Conservation (phyloP, 768 basidiomycete species). For the Mrakia gelida region DNA sequence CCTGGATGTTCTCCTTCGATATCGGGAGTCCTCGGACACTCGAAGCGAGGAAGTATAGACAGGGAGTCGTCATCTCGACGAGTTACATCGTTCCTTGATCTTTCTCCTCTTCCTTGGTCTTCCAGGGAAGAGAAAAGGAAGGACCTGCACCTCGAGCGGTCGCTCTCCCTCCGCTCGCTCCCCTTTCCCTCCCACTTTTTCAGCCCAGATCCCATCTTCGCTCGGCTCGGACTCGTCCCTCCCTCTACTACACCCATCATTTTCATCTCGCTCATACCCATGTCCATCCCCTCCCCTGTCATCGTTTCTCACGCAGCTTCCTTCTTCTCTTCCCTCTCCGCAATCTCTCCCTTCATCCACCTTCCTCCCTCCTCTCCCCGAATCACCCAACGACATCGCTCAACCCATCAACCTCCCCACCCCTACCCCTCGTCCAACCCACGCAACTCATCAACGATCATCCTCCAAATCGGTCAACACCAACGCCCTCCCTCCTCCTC, state of each 20-base stretch:
- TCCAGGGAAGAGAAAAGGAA: too few relatives aligned
- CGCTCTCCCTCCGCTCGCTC: too few relatives aligned
- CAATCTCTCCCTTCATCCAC: slow-evolving; percentile 7
- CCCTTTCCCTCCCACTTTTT: too few relatives aligned
- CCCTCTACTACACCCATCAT: slow-evolving; percentile 24
- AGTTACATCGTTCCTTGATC: too few relatives aligned
- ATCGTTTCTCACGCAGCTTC: slow-evolving; percentile 25
- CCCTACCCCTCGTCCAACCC: slow-evolving; percentile 2
- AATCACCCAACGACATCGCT: slow-evolving; percentile 16
- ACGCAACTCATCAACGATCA: slow-evolving; percentile 4
- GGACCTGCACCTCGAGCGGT: too few relatives aligned
- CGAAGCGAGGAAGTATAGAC: too few relatives aligned
- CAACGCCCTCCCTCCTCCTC: neutral
- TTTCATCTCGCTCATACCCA: slow-evolving; percentile 31
- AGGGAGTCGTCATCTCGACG: too few relatives aligned
- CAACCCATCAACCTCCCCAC: slow-evolving; percentile 10
- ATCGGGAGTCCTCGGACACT: slow-evolving; percentile 9
- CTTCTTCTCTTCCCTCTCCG: slow-evolving; percentile 14
- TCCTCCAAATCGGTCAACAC: neutral
- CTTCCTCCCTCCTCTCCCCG: neutral
- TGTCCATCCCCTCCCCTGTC: slow-evolving; percentile 28
- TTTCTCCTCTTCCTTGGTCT: too few relatives aligned
- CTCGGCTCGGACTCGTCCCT: slow-evolving; percentile 20
- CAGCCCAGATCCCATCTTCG: too few relatives aligned
- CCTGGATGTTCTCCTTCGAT: slow-evolving; percentile 31